Conservation (phyloP, 352 stramenopile species). For the Phytophthora megakarya region DNA sequence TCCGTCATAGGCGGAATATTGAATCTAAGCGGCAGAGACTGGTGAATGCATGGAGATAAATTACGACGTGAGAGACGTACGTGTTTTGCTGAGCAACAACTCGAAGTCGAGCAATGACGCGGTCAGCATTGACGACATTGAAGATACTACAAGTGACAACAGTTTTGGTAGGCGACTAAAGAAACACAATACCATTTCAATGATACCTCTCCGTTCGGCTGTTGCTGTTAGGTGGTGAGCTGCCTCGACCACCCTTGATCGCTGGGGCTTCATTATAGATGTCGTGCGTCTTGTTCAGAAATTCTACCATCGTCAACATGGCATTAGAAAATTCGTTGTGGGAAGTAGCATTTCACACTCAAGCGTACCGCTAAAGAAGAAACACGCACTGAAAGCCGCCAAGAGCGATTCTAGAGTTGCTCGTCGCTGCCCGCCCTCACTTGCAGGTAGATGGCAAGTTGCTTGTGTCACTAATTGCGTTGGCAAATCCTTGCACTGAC, state of each 20-base stretch:
- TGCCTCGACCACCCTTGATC: constrained; percentile 29
- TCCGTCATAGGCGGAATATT: constrained; percentile 54
- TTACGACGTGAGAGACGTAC: constrained; percentile 20
- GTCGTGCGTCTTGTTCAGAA: constrained; percentile 50
- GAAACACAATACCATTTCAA: not conserved
- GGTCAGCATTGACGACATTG: constrained; percentile 50
- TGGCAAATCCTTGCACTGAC: constrained; percentile 60
- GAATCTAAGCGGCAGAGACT: constrained; percentile 28
- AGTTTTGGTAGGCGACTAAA: not conserved
- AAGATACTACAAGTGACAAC: constrained; percentile 38
- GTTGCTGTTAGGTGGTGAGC: constrained; percentile 27
- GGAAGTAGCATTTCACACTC: no score
- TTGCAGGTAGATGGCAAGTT: constrained; percentile 43
- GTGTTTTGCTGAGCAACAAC: constrained; percentile 53
- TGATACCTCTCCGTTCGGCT: constrained; percentile 42
- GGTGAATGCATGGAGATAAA: not conserved
- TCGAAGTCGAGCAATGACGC: constrained; percentile 53
- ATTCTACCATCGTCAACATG: constrained; percentile 37
- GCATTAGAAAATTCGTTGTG: no score
- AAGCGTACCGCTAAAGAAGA: constrained; percentile 56
- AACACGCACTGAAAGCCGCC: constrained; percentile 44
- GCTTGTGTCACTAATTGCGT: constrained; percentile 44
- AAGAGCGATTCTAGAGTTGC: constrained; percentile 43
- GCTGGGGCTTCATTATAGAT: constrained; percentile 52
- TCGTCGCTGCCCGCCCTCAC: constrained; percentile 32